Base-by-base conservation (phyloP, 2,329 filamentous ascomycete genomes). In the Hypoxylon sp. region DNA sequence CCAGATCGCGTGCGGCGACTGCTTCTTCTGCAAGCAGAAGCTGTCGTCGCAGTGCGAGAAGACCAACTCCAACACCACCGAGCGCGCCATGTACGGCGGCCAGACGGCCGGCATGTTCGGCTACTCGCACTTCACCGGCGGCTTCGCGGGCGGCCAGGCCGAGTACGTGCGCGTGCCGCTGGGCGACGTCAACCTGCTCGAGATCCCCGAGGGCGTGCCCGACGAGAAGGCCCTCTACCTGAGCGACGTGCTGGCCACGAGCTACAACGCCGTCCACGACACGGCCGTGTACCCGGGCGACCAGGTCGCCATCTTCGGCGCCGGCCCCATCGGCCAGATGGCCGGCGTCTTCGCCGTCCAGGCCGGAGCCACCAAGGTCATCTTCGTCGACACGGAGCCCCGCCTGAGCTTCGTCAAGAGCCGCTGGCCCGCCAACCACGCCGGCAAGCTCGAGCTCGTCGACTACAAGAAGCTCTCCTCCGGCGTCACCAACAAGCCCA, bases 311-410 rank as follows among this genome's bases (percentile, higher is more conserved):
- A 86, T 96, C 58, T 96, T 91, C 60, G 92, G 91, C n/a, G 90
- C 88, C 0, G 92, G 92, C 0, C 92, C 91, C 0, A 90, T 96
- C 48, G 92, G 92, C 0, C 90, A 96, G 69, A 95, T 96, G 89
- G 84, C 82, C 2, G 89, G 88, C 1, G 79, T 91, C 49, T 96
- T 94, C 76, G 85, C 88, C 0, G 79, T 91, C 53, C 76, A 85
- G n/a, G 86, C 92, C 52, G 90, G 90, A 7, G 92, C 92, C 0
- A 82, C 77, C 41, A 83, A 89, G 59, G 82, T 96, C 60, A 93
- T 96, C 65, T 83, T 93, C 60, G 87, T 96, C 64, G 92, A 96
- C 70, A 84, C 83, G 3, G 90, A 84, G 57, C 85, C 81, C 75
- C 82, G 92, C 1, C 78, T 96, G 3, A 84, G 88, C 2, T 91